A percentile compares a stretch with the other conserved stretches of the same genome.
These are phyloP conservation scores for Myxozyma monticola DNA, from an alignment of 805 yeast genomes.

Conservation along the genomic window DNA sequence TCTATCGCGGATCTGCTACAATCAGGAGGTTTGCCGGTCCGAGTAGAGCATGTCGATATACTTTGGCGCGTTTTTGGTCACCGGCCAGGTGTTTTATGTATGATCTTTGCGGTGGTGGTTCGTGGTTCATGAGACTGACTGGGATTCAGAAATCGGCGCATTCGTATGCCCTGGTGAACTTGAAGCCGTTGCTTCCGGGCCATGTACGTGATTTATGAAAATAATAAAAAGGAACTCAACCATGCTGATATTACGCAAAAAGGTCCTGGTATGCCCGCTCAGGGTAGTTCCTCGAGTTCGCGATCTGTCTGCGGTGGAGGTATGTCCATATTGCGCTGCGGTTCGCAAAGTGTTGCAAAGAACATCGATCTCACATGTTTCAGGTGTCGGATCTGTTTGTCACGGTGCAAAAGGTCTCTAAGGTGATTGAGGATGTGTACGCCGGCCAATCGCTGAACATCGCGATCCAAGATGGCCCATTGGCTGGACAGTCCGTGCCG, in stretches of 20 bases:
- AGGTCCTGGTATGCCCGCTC: conserved; percentile 75
- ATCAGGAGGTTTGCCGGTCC: not conserved
- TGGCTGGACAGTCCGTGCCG: conserved; percentile 95
- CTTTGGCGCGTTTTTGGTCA: conserved; percentile 33
- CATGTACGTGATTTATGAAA: conserved; percentile 63
- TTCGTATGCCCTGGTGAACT: conserved; percentile 83
- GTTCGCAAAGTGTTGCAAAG: not conserved
- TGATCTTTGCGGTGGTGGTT: not conserved
- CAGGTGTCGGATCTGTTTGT: conserved; percentile 63
- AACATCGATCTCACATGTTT: not conserved
- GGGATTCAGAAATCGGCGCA: conserved; percentile 52
- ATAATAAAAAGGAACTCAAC: no score
- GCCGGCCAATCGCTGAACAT: conserved; percentile 82
- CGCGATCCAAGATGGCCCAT: conserved; percentile 95
- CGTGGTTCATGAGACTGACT: not conserved
- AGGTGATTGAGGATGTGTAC: conserved; percentile 63
- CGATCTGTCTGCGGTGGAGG: conserved; percentile 71
- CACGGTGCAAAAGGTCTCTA: conserved; percentile 69
- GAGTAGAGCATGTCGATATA: conserved; percentile 21
- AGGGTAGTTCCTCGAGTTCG: conserved; percentile 64
- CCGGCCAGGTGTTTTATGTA: conserved; percentile 34
- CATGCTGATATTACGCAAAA: no score
- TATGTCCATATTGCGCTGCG: conserved; percentile 9
- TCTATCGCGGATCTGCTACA: no score
- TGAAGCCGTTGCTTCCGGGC: conserved; percentile 91